Evolutionary conservation across 2,329 filamentous ascomycete genomes (phyloP).

Genomic region (Curvularia sp.): DNA sequence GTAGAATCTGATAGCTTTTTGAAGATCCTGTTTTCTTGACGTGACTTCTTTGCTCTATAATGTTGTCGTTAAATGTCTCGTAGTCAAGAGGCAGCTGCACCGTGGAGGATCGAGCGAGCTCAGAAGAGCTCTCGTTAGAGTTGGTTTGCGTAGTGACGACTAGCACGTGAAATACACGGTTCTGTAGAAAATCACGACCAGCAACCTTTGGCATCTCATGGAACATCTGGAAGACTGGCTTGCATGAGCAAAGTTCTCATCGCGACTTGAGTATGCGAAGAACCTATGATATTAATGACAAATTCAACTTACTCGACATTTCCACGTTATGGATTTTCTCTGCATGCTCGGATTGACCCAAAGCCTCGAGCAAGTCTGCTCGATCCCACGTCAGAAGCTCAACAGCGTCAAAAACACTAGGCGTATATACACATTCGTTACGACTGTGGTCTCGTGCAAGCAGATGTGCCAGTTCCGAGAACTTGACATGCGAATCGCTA

Average conservation of each 20-base stretch:
- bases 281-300: neutral
- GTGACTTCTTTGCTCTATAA: conserved; percentile 27
- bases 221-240: conserved; percentile 66
- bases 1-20: conserved; percentile 10
- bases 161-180: conserved; percentile 71
- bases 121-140: conserved; percentile 35
- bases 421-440: conserved; percentile 66
- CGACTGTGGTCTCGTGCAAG: conserved; percentile 66
- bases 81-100: conserved; percentile 62
- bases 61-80: conserved; percentile 46
- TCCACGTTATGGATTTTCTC: conserved; percentile 42
- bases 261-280: neutral
- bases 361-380: conserved; percentile 37
- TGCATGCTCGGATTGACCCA: conserved; percentile 26
- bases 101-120: conserved; percentile 59
- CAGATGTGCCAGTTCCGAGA: conserved; percentile 67
- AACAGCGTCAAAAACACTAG: conserved; percentile 60
- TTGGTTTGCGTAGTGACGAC: conserved; percentile 59
- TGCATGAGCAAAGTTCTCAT: conserved; percentile 12
- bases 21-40: conserved; percentile 18
- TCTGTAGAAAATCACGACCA: conserved; percentile 60
- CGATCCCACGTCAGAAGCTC: conserved; percentile 54
- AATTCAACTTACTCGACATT: conserved; percentile 45
- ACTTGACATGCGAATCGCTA: conserved; percentile 55
- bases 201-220: conserved; percentile 61